These are phyloP conservation scores for Rhododendron ovatum DNA, from an alignment of 148 eudicot species.

Conservation along the genomic window DNA sequence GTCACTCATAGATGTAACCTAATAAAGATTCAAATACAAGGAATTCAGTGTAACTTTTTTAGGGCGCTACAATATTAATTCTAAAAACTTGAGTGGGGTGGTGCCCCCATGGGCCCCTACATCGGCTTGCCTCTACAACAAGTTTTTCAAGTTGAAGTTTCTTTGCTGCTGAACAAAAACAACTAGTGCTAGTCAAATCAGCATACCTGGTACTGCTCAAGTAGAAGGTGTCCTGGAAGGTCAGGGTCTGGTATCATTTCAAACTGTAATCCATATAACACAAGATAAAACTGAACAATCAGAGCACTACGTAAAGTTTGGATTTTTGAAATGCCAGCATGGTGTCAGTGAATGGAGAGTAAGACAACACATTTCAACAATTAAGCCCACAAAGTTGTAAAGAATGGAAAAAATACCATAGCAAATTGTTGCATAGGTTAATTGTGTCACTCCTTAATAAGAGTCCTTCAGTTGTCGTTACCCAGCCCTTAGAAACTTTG, in stretches of 20 bases:
- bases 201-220: conserved; percentile 94
- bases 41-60: background rate
- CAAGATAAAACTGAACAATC: background rate
- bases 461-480: background rate
- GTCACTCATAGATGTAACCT: background rate
- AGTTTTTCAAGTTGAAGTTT: background rate
- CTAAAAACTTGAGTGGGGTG: background rate
- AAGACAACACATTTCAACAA: background rate
- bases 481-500: background rate
- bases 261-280: conserved; percentile 49
- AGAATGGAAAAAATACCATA: background rate
- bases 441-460: background rate
- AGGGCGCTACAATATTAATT: background rate
- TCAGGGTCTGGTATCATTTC: conserved; percentile 81
- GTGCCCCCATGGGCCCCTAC: background rate
- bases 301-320: background rate
- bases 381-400: background rate
- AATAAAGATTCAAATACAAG: background rate
- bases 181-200: background rate
- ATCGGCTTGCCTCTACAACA: background rate
- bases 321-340: background rate
- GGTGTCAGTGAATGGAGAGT: background rate
- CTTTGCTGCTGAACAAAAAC: background rate
- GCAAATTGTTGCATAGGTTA: background rate
- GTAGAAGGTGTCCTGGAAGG: conserved; percentile 77